Conservation (phyloP, 257 asterid species). For the Paulownia fortunei region DNA sequence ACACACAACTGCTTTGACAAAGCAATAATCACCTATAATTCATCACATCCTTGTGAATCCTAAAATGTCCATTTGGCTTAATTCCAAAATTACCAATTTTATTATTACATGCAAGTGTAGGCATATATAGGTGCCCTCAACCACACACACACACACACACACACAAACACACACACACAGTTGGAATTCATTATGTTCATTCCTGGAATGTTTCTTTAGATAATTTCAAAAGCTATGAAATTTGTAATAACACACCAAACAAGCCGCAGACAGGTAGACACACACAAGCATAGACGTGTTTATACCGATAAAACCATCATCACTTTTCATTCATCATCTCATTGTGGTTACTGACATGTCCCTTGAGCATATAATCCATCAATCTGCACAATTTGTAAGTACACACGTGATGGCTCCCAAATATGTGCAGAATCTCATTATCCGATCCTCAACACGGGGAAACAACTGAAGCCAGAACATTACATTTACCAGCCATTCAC, state of each 20-base stretch:
- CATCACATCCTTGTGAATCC: background rate
- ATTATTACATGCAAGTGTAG: background rate
- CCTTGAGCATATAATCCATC: background rate
- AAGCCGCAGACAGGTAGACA: too few species aligned
- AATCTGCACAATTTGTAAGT: background rate
- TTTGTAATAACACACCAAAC: too few species aligned
- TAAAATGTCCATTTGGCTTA: background rate
- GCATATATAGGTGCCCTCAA: background rate
- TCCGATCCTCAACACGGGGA: background rate
- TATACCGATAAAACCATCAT: background rate
- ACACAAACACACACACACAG: too few species aligned
- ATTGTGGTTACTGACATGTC: background rate
- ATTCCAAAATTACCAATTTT: background rate
- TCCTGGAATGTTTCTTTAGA: too few species aligned
- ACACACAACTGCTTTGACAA: too few species aligned
- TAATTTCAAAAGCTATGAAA: too few species aligned
- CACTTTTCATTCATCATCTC: background rate
- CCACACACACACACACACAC: background rate
- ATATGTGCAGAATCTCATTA: background rate
- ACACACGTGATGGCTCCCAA: background rate
- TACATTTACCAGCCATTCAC: background rate
- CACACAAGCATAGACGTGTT: too few species aligned
- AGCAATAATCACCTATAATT: too few species aligned
- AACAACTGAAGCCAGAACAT: constrained; percentile 8
- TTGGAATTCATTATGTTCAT: too few species aligned